Evolutionary conservation across 495 filamentous ascomycete genomes (phyloP).

Genomic region (Penicillium bovifimosum): DNA sequence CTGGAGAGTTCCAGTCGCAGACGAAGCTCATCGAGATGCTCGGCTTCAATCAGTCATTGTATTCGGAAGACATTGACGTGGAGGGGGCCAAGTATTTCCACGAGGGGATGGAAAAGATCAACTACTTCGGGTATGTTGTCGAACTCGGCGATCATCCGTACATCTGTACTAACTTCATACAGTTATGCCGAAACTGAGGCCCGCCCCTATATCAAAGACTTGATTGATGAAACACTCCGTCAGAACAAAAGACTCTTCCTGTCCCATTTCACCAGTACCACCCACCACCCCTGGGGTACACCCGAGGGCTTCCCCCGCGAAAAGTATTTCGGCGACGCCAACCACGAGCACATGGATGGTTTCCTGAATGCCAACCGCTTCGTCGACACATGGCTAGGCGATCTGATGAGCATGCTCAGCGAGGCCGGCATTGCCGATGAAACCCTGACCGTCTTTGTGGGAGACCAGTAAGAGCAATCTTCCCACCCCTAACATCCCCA

Average conservation of each 20-base stretch:
- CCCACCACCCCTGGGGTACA: slow-evolving; percentile 41
- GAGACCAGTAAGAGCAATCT: slow-evolving; percentile 30
- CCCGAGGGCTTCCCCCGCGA: slow-evolving; percentile 30
- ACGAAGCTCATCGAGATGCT: slow-evolving; percentile 31
- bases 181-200: slow-evolving; percentile 34
- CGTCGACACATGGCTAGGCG: slow-evolving; percentile 43
- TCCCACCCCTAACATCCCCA: slow-evolving; percentile 26
- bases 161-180: slow-evolving; percentile 22
- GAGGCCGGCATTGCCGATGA: slow-evolving; percentile 43
- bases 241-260: slow-evolving; percentile 41
- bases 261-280: slow-evolving; percentile 43
- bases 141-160: slow-evolving; percentile 13
- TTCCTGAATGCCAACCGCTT: slow-evolving; percentile 42
- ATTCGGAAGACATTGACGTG: slow-evolving; percentile 27
- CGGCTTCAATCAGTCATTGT: slow-evolving; percentile 34
- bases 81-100: slow-evolving; percentile 26
- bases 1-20: slow-evolving; percentile 40
- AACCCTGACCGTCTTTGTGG: slow-evolving; percentile 46
- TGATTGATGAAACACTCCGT: slow-evolving; percentile 34
- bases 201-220: slow-evolving; percentile 39
- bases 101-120: slow-evolving; percentile 32
- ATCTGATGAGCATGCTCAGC: slow-evolving; percentile 39
- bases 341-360: slow-evolving; percentile 28
- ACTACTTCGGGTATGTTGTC: slow-evolving; percentile 42
- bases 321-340: slow-evolving; percentile 29